Evolutionary conservation across 805 yeast genomes (phyloP).

Genomic region (Nakazawaea laoshanensis): DNA sequence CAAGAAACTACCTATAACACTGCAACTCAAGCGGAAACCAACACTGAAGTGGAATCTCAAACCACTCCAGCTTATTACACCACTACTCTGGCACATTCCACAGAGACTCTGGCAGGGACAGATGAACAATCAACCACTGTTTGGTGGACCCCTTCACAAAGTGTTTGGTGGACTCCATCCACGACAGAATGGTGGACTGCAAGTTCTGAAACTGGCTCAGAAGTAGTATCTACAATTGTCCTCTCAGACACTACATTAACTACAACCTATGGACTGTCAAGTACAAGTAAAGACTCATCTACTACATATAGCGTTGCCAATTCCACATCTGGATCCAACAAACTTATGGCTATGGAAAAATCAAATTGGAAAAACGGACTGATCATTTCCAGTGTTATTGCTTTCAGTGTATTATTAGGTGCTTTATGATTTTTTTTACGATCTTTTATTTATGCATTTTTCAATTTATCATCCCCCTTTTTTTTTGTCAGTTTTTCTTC

Average conservation of each 20-base stretch:
- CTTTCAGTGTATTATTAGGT: constrained; percentile 5
- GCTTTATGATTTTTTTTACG: constrained; percentile 4
- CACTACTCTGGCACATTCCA: neutral
- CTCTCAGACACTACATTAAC: constrained; percentile 7
- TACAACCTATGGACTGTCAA: constrained; percentile 3
- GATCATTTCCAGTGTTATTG: constrained; percentile 8
- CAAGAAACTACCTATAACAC: neutral
- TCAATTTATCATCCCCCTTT: too few relatives aligned
- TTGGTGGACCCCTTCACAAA: constrained; percentile 9
- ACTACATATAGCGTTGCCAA: constrained; percentile 6
- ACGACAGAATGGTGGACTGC: neutral
- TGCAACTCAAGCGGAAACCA: neutral
- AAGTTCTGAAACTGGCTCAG: constrained; percentile 1
- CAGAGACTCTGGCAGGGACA: neutral
- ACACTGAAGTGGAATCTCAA: too few relatives aligned
- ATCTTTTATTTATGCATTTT: neutral
- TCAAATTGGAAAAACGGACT: constrained; percentile 8
- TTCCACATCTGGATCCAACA: constrained; percentile 1
- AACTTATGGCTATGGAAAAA: neutral
- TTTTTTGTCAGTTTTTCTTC: too few relatives aligned
- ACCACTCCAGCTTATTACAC: too few relatives aligned
- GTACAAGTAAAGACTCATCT: constrained; percentile 2
- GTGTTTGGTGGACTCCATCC: constrained; percentile 11
- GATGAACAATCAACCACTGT: constrained; percentile 4
- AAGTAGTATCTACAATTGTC: constrained; percentile 3